Percentiles rank a stretch among this genome's conserved stretches.
These are phyloP conservation scores for Geotrichum histeridarum DNA, from an alignment of 1,139 yeast genomes.

Conservation along the genomic window DNA sequence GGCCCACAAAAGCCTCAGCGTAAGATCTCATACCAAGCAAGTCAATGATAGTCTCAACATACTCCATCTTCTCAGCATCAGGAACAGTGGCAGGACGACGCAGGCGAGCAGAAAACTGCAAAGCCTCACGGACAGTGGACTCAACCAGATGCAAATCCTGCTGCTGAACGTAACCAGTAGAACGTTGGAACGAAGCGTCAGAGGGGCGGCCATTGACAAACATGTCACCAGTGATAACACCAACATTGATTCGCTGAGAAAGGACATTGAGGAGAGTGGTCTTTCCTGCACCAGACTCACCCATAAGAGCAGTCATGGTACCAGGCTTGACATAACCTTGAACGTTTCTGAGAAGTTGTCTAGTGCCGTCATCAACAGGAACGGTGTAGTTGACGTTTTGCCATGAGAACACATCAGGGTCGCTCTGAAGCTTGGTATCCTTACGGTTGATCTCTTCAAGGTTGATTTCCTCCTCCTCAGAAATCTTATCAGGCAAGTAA, in stretches of 20 bases:
- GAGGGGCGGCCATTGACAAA: slow-evolving; percentile 52
- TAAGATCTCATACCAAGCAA: slow-evolving; percentile 53
- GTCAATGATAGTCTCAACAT: slow-evolving; percentile 52
- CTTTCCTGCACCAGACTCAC: slow-evolving; percentile 64
- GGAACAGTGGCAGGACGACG: slow-evolving; percentile 49
- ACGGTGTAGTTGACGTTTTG: slow-evolving; percentile 44
- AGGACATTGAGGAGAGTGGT: slow-evolving; percentile 55
- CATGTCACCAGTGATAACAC: slow-evolving; percentile 57
- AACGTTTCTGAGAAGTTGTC: slow-evolving; percentile 48
- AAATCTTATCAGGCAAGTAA: slow-evolving; percentile 41
- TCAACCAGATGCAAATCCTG: slow-evolving; percentile 56
- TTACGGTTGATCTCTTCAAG: slow-evolving; percentile 40
- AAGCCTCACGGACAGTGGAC: slow-evolving; percentile 54
- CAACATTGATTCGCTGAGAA: slow-evolving; percentile 53
- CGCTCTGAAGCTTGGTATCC: slow-evolving; percentile 29
- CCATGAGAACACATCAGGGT: slow-evolving; percentile 46
- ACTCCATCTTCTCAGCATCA: slow-evolving; percentile 46
- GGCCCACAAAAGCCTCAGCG: slow-evolving; percentile 59
- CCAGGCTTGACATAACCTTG: slow-evolving; percentile 63
- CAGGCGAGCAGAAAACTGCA: slow-evolving; percentile 53
- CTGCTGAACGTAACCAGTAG: slow-evolving; percentile 61
- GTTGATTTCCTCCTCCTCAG: slow-evolving; percentile 42
- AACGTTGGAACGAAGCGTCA: slow-evolving; percentile 50
- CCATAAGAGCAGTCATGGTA: slow-evolving; percentile 56
- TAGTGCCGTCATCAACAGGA: slow-evolving; percentile 43